phyloP scores from a whole-genome alignment of 139 green algal species.

The Diplosphaera chodatii region DNA sequence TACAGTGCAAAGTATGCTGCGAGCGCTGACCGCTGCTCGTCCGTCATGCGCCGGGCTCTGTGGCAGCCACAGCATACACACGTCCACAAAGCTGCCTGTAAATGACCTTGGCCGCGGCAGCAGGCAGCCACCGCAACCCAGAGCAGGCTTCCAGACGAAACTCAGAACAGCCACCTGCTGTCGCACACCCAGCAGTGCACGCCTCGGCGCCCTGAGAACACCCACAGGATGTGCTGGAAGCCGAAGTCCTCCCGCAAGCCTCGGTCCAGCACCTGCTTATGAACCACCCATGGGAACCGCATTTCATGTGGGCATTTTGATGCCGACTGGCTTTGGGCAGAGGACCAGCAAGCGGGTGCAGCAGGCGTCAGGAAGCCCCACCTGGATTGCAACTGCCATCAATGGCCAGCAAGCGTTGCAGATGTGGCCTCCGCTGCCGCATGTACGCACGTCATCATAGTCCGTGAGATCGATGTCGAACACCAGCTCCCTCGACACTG shows the following conservation, averaged over 20 bases:
- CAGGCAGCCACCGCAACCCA: too few species aligned
- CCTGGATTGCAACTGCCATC: conserved; percentile 89
- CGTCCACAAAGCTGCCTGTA: too few species aligned
- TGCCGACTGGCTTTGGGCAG: too few species aligned
- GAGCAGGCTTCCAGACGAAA: too few species aligned
- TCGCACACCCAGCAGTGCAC: conserved; percentile 98
- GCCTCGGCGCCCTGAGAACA: conserved; percentile 92
- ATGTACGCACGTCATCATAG: conserved; percentile 96
- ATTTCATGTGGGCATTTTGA: too few species aligned
- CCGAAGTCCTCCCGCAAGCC: conserved; percentile 91
- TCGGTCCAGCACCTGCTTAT: conserved; percentile 79
- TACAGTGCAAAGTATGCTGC: conserved; percentile 86
- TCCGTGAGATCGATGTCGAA: conserved; percentile 99
- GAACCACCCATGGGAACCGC: too few species aligned
- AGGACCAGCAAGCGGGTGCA: too few species aligned
- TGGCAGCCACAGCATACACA: too few species aligned
- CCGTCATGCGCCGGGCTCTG: conserved; percentile 70
- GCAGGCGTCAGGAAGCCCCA: too few species aligned
- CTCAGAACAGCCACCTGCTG: too few species aligned
- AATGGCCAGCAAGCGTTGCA: conserved; percentile 93
- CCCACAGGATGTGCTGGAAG: conserved; percentile 94
- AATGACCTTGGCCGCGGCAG: too few species aligned
- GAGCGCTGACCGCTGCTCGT: conserved; percentile 79
- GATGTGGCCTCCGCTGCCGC: conserved; percentile 77
- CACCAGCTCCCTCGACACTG: conserved; percentile 91